Conservation (phyloP, 345 rosid genomes). For the Abelmoschus esculentus region DNA sequence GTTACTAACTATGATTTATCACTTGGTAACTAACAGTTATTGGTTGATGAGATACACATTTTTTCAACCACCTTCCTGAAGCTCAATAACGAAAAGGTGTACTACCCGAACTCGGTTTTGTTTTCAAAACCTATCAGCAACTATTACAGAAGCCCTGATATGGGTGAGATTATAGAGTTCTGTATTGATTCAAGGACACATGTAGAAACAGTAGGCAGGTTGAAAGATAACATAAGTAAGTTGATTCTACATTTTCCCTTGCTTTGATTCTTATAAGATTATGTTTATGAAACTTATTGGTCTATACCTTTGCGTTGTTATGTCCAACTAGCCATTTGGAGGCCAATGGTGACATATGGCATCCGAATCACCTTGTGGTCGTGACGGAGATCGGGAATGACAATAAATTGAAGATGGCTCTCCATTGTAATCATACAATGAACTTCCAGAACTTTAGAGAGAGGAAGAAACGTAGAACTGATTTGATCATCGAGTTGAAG, state of each 20-base stretch:
- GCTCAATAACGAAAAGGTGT: slow-evolving; percentile 51
- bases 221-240: too few relatives aligned
- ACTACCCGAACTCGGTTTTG: slow-evolving; percentile 70
- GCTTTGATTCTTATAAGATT: slow-evolving; percentile 1
- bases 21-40: slow-evolving; percentile 32
- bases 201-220: too few relatives aligned
- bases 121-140: slow-evolving; percentile 71
- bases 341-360: slow-evolving; percentile 29
- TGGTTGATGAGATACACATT: slow-evolving; percentile 91
- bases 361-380: slow-evolving; percentile 29
- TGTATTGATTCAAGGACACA: too few relatives aligned
- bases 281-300: background rate
- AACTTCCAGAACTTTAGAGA: slow-evolving; percentile 45
- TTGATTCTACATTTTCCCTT: background rate
- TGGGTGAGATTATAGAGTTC: too few relatives aligned
- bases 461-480: too few relatives aligned
- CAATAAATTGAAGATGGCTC: slow-evolving; percentile 39
- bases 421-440: slow-evolving; percentile 41
- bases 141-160: slow-evolving; percentile 44
- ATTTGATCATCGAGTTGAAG: too few relatives aligned
- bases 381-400: slow-evolving; percentile 45
- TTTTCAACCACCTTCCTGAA: slow-evolving; percentile 73
- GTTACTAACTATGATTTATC: background rate
- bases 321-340: slow-evolving; percentile 39
- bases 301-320: background rate